Percentiles rank a stretch among this genome's conserved stretches.
phyloP scores from a whole-genome alignment of 2,329 filamentous ascomycete species.

The Trichoderma oligosporum region DNA sequence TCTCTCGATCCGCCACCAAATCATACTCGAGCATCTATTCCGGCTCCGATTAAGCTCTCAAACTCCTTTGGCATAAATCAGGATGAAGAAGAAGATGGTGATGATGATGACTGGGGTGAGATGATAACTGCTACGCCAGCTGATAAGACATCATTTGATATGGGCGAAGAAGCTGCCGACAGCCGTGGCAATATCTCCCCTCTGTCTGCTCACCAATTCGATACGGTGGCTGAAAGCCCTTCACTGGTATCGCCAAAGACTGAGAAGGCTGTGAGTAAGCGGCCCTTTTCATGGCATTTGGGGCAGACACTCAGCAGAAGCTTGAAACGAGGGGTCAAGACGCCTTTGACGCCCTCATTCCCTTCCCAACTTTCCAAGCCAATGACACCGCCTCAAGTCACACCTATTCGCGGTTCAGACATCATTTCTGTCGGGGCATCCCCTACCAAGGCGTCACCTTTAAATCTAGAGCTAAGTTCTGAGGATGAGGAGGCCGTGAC shows the following conservation, averaged over 20 bases:
- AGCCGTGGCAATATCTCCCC: neutral
- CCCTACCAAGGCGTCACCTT: neutral
- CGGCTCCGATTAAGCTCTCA: constrained; percentile 7
- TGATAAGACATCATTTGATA: neutral
- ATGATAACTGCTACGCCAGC: constrained; percentile 45
- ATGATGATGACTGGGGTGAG: constrained; percentile 59
- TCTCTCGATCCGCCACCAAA: neutral
- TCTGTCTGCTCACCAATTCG: constrained; percentile 2
- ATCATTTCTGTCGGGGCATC: constrained; percentile 1
- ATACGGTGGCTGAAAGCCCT: neutral
- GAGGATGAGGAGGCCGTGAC: constrained; percentile 34
- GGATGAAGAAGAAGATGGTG: constrained; percentile 33
- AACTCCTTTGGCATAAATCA: neutral
- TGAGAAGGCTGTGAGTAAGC: neutral
- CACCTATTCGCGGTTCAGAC: neutral
- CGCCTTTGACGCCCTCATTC: constrained; percentile 3
- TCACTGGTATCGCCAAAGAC: neutral
- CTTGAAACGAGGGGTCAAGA: constrained; percentile 8
- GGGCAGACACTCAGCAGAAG: neutral
- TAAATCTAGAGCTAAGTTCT: neutral
- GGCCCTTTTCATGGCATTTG: neutral
- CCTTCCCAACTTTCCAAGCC: constrained; percentile 1
- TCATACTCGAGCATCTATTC: neutral
- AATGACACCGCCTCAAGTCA: neutral
- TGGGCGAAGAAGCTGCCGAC: neutral